Percentiles rank a stretch among this genome's conserved stretches.
phyloP scores from a whole-genome alignment of 768 basidiomycete genomes.

The Pulveroboletus sp. region DNA sequence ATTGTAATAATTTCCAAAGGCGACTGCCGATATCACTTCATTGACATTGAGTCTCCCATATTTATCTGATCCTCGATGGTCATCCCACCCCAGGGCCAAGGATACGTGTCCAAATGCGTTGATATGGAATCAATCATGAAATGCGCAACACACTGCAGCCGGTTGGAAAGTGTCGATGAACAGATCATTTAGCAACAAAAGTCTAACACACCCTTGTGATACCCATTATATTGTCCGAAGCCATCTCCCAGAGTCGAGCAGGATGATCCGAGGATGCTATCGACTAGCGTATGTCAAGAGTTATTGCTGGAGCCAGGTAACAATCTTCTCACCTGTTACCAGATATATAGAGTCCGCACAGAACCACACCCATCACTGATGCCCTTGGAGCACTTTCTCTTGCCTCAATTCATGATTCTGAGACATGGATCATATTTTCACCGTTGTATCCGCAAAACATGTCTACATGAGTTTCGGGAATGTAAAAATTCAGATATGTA shows the following conservation, averaged over 20 bases:
- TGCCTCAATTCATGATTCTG: constrained; percentile 82
- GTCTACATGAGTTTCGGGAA: constrained; percentile 15
- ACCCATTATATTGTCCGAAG: constrained; percentile 94
- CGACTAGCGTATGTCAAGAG: constrained; percentile 10
- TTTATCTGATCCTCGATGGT: constrained; percentile 13
- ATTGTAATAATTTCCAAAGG: constrained; percentile 14
- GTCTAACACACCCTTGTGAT: constrained; percentile 74
- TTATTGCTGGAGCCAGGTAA: constrained; percentile 3
- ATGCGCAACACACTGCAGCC: constrained; percentile 75
- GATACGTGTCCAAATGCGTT: constrained; percentile 3
- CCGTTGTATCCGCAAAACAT: constrained; percentile 95
- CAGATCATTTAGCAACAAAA: neutral
- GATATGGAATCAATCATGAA: constrained; percentile 58
- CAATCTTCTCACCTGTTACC: constrained; percentile 70
- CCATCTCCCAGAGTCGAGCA: constrained; percentile 96
- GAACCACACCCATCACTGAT: constrained; percentile 99
- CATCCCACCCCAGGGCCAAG: neutral
- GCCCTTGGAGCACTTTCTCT: constrained; percentile 85
- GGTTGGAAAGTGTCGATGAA: constrained; percentile 8
- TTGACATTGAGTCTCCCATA: constrained; percentile 12
- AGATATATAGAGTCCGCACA: constrained; percentile 98
- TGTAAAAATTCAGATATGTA: constrained; percentile 9
- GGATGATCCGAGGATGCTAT: constrained; percentile 97
- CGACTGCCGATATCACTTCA: constrained; percentile 21
- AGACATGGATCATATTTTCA: constrained; percentile 95